Percentiles rank a stretch among this genome's conserved stretches.
Evolutionary conservation across 1,284 basidiomycete genomes (phyloP).

Genomic region (Pseudozyma flocculosa): DNA sequence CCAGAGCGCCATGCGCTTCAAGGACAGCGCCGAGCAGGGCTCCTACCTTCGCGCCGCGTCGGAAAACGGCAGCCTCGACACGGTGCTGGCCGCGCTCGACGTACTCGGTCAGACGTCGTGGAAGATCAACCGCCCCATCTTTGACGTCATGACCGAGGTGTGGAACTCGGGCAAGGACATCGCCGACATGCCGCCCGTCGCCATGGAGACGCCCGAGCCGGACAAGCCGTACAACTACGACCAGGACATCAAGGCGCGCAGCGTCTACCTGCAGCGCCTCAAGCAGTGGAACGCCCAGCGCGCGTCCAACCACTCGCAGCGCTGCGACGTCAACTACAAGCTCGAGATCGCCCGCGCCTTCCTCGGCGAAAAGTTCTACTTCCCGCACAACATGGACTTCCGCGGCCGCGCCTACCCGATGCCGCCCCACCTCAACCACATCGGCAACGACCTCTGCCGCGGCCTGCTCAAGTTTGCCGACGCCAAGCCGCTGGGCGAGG

Average conservation of each 20-base stretch:
- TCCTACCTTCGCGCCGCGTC: slow-evolving; percentile 78
- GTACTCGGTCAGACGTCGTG: slow-evolving; percentile 88
- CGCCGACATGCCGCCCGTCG: slow-evolving; percentile 59
- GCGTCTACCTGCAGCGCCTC: slow-evolving; percentile 67
- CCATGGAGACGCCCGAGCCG: slow-evolving; percentile 61
- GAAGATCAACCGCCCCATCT: slow-evolving; percentile 78
- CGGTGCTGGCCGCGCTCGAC: slow-evolving; percentile 84
- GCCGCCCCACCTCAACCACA: slow-evolving; percentile 91
- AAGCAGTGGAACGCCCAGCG: slow-evolving; percentile 62
- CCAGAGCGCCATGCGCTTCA: slow-evolving; percentile 75
- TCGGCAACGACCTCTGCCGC: slow-evolving; percentile 91
- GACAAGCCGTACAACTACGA: slow-evolving; percentile 67
- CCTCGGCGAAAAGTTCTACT: slow-evolving; percentile 81
- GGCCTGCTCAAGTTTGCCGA: slow-evolving; percentile 85
- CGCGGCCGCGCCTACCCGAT: slow-evolving; percentile 95
- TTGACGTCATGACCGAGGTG: slow-evolving; percentile 70
- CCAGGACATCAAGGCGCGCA: slow-evolving; percentile 69
- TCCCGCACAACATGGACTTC: slow-evolving; percentile 98
- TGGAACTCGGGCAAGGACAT: slow-evolving; percentile 72
- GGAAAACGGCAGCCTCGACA: slow-evolving; percentile 73
- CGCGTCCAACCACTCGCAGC: slow-evolving; percentile 69
- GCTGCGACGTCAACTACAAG: slow-evolving; percentile 94
- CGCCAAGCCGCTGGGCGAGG: slow-evolving; percentile 73
- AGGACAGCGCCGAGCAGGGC: slow-evolving; percentile 84
- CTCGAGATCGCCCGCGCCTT: slow-evolving; percentile 93